Evolutionary conservation across 139 green algal genomes (phyloP).

Genomic region (Limnomonas spitsbergensis): DNA sequence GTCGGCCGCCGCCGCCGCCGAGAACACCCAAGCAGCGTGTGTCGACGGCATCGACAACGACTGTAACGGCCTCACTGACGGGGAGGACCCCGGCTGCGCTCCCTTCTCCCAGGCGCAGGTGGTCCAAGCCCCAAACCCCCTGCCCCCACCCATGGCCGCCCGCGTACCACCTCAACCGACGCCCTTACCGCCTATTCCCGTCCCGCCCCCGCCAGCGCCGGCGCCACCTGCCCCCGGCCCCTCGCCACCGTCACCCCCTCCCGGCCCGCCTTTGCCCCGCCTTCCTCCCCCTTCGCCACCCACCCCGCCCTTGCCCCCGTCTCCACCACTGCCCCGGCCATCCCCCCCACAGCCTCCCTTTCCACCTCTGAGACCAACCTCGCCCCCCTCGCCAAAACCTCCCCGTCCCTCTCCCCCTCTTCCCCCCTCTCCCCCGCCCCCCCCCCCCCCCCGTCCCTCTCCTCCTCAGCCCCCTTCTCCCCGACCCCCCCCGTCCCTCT

Average conservation of each 20-base stretch:
- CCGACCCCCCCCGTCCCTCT: neutral
- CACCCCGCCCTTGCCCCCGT: neutral
- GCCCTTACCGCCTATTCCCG: neutral
- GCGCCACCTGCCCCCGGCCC: neutral
- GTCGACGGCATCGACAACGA: conserved; percentile 16
- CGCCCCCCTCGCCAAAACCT: neutral
- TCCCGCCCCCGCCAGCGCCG: neutral
- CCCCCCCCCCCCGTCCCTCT: neutral
- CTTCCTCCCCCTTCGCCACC: neutral
- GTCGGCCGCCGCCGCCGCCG: neutral
- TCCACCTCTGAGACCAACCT: neutral
- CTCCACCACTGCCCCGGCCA: neutral
- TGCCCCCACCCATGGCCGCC: neutral
- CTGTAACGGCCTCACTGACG: conserved; percentile 6
- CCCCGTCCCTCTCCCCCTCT: neutral
- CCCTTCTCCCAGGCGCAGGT: neutral
- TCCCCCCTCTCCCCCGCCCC: neutral
- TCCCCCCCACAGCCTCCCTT: neutral
- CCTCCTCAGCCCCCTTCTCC: neutral
- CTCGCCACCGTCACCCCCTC: neutral
- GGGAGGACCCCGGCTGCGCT: conserved; percentile 5
- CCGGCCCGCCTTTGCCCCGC: neutral
- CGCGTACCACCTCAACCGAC: neutral
- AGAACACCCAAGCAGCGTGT: neutral
- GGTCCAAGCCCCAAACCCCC: neutral